Base-by-base conservation (phyloP, 1,139 yeast genomes). In the Waltiozyma sp. region DNA sequence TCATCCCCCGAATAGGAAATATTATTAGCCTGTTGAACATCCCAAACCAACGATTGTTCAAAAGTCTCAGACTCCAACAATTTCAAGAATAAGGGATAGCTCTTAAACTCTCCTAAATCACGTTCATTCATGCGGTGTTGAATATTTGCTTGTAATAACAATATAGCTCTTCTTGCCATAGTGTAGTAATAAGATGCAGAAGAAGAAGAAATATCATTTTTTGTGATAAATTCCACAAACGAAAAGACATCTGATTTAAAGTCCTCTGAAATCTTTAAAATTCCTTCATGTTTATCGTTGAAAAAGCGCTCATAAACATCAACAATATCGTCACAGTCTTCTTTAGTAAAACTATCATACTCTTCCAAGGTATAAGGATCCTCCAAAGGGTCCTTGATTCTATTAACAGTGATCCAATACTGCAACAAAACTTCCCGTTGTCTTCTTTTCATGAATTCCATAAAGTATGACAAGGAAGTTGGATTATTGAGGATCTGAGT, bases 321-420 rank as follows among this genome's bases (percentile, higher is more conserved):
- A 23, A 61, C 58, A 13, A 77, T 67, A 43, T 77, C 82, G 15
- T 69, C 71, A 15, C 45, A 47, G 5, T 53, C 56, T 16, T 39
- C 34, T 18, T 49, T 38, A 47, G 57, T 21, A 51, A 48, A 34
- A 31, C 47, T 51, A 11, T 51, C 53, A n/a, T 54, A 56, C 37
- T 51, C 51, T 34, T 50, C 49, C 14, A 61, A 64, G 35, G 56
- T 58, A n/a, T 44, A 49, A 4, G 64, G 59, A 47, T 72, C 80
- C 47, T 82, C 91, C 23, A 84, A 60, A 0, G 95, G 95, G 41
- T 83, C 84, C 52, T 78, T 76, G 35, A 85, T 68, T 1, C 72
- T 68, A 48, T 86, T 85, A 2, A 84, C 81, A 0, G 76, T 71
- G 11, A 73, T 60, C 84, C 89, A 86, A 47, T 78, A 79, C 40